Conservation (phyloP, 2,329 filamentous ascomycete species). For the Celoporthe dispersa region DNA sequence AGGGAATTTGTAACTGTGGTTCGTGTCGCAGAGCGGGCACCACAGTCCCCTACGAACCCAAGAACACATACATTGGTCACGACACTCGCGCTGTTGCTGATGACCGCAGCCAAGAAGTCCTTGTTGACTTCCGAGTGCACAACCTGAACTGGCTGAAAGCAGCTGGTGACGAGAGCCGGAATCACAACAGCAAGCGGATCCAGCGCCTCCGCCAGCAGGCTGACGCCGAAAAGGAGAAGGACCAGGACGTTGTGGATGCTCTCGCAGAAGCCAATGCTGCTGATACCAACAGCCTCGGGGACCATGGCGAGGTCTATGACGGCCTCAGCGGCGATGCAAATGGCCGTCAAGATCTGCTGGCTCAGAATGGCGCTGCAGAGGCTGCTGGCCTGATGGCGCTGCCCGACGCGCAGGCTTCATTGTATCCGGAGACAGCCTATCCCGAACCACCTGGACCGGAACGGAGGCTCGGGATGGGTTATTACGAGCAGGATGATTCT, state of each 20-base stretch:
- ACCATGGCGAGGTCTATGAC: conserved; percentile 40
- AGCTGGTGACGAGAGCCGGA: conserved; percentile 61
- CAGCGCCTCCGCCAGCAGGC: conserved; percentile 60
- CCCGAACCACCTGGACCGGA: conserved; percentile 57
- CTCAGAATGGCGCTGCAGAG: conserved; percentile 34
- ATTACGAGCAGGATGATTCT: conserved; percentile 63
- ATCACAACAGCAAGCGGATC: conserved; percentile 61
- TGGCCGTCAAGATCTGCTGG: conserved; percentile 17
- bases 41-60: conserved; percentile 83
- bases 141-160: conserved; percentile 82
- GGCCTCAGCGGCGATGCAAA: conserved; percentile 17
- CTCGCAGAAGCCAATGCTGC: conserved; percentile 35
- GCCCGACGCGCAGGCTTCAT: conserved; percentile 16
- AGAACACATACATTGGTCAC: conserved; percentile 85
- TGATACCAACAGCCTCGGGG: conserved; percentile 38
- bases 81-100: conserved; percentile 91
- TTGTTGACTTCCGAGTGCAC: conserved; percentile 89
- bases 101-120: conserved; percentile 83
- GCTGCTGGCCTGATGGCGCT: conserved; percentile 34
- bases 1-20: conserved; percentile 84
- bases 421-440: conserved; percentile 41
- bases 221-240: conserved; percentile 60
- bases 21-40: conserved; percentile 69
- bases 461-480: conserved; percentile 61
- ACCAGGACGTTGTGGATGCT: conserved; percentile 35